Evolutionary conservation across 108 stramenopile genomes (phyloP).

Genomic region (Fistulifera pelliculosa): DNA sequence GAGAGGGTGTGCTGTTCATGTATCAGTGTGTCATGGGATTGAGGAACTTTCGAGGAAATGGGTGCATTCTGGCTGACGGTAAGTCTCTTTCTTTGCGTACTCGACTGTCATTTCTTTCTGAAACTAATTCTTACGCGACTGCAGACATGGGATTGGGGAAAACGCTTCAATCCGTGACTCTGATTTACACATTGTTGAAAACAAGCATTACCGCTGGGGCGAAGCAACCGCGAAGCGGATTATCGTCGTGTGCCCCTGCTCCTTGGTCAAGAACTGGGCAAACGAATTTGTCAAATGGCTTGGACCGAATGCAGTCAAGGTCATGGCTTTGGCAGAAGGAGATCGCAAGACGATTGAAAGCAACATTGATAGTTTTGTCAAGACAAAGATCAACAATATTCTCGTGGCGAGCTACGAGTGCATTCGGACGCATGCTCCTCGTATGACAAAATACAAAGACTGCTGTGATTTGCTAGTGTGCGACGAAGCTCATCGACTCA

Average conservation of each 20-base stretch:
- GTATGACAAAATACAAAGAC: slow-evolving; percentile 61
- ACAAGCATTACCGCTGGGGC: slow-evolving; percentile 73
- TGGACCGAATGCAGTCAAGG: slow-evolving; percentile 67
- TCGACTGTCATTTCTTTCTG: background rate
- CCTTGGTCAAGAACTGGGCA: slow-evolving; percentile 97
- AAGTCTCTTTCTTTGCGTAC: slow-evolving; percentile 1
- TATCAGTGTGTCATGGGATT: slow-evolving; percentile 96
- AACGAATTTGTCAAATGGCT: slow-evolving; percentile 98
- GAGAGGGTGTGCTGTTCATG: slow-evolving; percentile 95
- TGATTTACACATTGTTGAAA: slow-evolving; percentile 94
- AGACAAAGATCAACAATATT: slow-evolving; percentile 73
- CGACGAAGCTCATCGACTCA: slow-evolving; percentile 97
- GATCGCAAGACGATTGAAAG: slow-evolving; percentile 78
- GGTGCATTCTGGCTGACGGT: slow-evolving; percentile 60
- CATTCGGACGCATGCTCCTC: slow-evolving; percentile 80
- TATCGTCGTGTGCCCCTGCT: slow-evolving; percentile 94
- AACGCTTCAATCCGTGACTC: slow-evolving; percentile 22
- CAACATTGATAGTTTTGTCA: slow-evolving; percentile 73
- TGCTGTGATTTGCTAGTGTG: slow-evolving; percentile 94
- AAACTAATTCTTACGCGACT: too few species aligned
- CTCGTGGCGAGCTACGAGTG: slow-evolving; percentile 93
- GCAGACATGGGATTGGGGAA: slow-evolving; percentile 42
- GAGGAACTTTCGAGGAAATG: slow-evolving; percentile 72
- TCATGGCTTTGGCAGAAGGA: slow-evolving; percentile 78
- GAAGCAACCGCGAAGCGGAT: slow-evolving; percentile 78